These are phyloP conservation scores for Oryza rufipogon DNA, from an alignment of 176 grass and related monocot genomes.

Conservation along the genomic window DNA sequence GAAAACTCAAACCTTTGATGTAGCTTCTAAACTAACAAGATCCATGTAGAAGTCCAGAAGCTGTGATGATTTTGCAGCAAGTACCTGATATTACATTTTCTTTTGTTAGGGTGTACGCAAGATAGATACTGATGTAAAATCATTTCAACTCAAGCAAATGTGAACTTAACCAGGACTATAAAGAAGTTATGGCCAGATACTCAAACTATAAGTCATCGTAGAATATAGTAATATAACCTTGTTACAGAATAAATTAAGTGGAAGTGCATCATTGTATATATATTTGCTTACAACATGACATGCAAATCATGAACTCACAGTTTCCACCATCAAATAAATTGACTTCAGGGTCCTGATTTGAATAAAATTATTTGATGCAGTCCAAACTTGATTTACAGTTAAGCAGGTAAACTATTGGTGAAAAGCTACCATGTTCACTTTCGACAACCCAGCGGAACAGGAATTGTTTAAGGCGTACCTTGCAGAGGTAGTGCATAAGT, in stretches of 20 bases:
- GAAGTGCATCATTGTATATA: background rate
- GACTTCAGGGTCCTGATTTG: conserved; percentile 4
- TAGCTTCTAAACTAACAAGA: conserved; percentile 86
- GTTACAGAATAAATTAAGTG: background rate
- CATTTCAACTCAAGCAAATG: conserved; percentile 10
- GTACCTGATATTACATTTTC: conserved; percentile 59
- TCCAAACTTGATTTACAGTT: conserved; percentile 1
- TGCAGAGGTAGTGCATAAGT: conserved; percentile 96
- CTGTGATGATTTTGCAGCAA: conserved; percentile 74
- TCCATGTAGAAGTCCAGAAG: conserved; percentile 88
- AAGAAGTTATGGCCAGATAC: conserved; percentile 1
- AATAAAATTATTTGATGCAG: conserved; percentile 20
- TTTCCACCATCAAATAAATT: conserved; percentile 18
- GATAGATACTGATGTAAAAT: conserved; percentile 28
- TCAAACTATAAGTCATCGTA: background rate
- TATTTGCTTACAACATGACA: background rate
- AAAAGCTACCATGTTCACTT: conserved; percentile 35
- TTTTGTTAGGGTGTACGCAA: conserved; percentile 16
- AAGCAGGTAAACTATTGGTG: conserved; percentile 1
- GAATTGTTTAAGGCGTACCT: conserved; percentile 61
- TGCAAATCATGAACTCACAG: background rate
- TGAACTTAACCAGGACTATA: conserved; percentile 22
- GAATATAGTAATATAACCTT: background rate
- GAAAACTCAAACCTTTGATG: conserved; percentile 82
- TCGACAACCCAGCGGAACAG: conserved; percentile 30